Percentiles rank a stretch among this genome's conserved stretches.
phyloP scores from a whole-genome alignment of 139 green algal species.

The Diplosphaera chodatii region DNA sequence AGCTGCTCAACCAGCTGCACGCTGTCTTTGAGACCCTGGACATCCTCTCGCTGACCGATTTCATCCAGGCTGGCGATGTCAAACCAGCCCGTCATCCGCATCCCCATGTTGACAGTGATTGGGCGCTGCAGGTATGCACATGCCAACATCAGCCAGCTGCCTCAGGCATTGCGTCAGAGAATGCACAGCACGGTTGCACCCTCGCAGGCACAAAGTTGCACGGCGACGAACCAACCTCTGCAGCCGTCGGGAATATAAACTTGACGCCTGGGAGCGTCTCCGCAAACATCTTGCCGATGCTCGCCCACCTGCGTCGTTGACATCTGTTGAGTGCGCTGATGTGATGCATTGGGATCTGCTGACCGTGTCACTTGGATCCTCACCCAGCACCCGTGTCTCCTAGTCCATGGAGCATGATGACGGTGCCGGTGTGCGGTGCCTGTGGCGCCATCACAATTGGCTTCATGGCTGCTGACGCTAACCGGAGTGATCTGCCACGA shows the following conservation, averaged over 20 bases:
- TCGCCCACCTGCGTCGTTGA: neutral
- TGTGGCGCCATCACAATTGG: neutral
- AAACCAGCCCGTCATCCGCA: neutral
- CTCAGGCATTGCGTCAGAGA: too few relatives aligned
- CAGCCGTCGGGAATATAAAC: neutral
- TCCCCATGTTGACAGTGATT: neutral
- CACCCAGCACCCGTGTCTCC: neutral
- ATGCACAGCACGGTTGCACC: too few relatives aligned
- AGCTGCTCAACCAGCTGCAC: neutral
- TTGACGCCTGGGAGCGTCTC: neutral
- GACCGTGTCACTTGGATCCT: neutral
- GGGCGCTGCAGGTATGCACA: neutral
- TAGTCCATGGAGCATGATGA: neutral
- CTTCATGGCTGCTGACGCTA: too few relatives aligned
- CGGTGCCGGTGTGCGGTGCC: neutral
- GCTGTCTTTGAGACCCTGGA: slow-evolving; percentile 13
- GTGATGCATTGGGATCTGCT: too few relatives aligned
- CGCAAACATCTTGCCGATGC: neutral
- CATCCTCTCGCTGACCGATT: slow-evolving; percentile 2
- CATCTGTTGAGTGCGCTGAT: too few relatives aligned
- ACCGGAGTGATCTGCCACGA: neutral
- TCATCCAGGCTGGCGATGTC: slow-evolving; percentile 4
- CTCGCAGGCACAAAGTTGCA: too few relatives aligned
- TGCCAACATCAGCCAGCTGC: too few relatives aligned
- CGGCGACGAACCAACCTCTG: neutral